A percentile compares a stretch with the other conserved stretches of the same genome.
Conservation (phyloP, 2,329 filamentous ascomycete species). For the Epichloe festucae region DNA sequence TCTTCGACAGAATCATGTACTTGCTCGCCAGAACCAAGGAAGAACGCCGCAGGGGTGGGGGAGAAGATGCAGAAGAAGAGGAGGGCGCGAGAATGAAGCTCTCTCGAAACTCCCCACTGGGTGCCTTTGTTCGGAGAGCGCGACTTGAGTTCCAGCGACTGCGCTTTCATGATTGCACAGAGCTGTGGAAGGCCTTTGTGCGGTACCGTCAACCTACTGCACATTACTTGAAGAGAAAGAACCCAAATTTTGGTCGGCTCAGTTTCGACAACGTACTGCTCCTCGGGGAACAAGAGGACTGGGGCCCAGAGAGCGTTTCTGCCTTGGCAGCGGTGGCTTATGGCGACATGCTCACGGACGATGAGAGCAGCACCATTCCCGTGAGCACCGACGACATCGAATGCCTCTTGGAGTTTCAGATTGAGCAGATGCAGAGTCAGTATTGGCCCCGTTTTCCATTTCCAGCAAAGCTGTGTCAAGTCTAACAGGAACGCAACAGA, state of each 20-base stretch:
- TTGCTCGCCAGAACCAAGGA: slow-evolving; percentile 51
- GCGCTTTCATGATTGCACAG: slow-evolving; percentile 64
- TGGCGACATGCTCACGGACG: slow-evolving; percentile 37
- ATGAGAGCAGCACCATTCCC: slow-evolving; percentile 26
- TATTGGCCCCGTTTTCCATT: slow-evolving; percentile 2
- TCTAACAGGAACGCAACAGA: slow-evolving; percentile 28
- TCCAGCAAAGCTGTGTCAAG: neutral
- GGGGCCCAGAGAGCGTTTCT: slow-evolving; percentile 29
- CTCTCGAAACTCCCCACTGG: slow-evolving; percentile 64
- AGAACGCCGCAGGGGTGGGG: slow-evolving; percentile 39
- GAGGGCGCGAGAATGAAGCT: slow-evolving; percentile 43
- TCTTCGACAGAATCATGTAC: slow-evolving; percentile 49
- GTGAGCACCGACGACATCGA: slow-evolving; percentile 73
- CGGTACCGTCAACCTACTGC: slow-evolving; percentile 68
- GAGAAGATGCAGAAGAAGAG: slow-evolving; percentile 27
- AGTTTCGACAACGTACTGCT: slow-evolving; percentile 46
- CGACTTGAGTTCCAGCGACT: slow-evolving; percentile 69
- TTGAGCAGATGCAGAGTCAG: slow-evolving; percentile 73
- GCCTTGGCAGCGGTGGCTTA: slow-evolving; percentile 36
- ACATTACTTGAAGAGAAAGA: slow-evolving; percentile 48
- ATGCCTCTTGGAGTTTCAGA: slow-evolving; percentile 72
- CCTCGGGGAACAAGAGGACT: slow-evolving; percentile 36
- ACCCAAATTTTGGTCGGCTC: slow-evolving; percentile 42
- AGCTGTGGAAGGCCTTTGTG: slow-evolving; percentile 73
- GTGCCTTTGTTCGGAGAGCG: slow-evolving; percentile 64